Conservation (phyloP, 83 land plant species). For the Diphasiastrum complanatum region DNA sequence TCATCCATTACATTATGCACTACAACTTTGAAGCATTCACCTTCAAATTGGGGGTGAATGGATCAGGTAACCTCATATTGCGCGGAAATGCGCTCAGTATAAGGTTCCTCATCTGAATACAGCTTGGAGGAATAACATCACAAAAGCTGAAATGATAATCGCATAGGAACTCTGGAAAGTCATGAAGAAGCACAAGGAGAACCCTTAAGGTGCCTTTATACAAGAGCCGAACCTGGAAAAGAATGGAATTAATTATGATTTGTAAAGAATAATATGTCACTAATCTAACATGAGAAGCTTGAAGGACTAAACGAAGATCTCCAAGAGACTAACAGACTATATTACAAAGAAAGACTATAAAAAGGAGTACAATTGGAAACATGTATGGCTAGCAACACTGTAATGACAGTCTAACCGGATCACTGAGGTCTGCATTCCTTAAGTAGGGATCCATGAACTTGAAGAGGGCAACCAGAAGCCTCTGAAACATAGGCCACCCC, state of each 20-base stretch:
- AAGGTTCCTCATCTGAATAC: constrained; percentile 93
- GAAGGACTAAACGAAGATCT: too few relatives aligned
- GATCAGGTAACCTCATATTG: constrained; percentile 96
- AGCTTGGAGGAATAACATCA: constrained; percentile 93
- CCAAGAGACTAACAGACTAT: too few relatives aligned
- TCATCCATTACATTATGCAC: background rate
- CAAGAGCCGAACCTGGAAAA: constrained; percentile 70
- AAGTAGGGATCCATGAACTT: constrained; percentile 94
- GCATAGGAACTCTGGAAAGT: constrained; percentile 96
- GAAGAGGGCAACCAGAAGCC: constrained; percentile 74
- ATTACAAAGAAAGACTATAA: background rate
- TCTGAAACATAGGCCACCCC: constrained; percentile 87
- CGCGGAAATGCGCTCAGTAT: constrained; percentile 97
- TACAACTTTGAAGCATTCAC: constrained; percentile 28
- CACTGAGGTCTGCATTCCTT: constrained; percentile 84
- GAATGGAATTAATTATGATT: background rate
- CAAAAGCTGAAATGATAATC: constrained; percentile 98
- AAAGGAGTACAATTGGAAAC: background rate
- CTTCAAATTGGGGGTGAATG: constrained; percentile 96
- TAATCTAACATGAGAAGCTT: too few relatives aligned
- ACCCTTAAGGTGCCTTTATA: constrained; percentile 87
- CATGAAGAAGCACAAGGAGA: constrained; percentile 81
- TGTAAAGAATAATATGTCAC: too few relatives aligned
- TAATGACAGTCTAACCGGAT: constrained; percentile 44
- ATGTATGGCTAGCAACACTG: too few relatives aligned